Evolutionary conservation across 371 early-diverging fungal species (phyloP), one percentile per base, ranked within the genome.

Genomic region (Apophysomyces elegans): DNA sequence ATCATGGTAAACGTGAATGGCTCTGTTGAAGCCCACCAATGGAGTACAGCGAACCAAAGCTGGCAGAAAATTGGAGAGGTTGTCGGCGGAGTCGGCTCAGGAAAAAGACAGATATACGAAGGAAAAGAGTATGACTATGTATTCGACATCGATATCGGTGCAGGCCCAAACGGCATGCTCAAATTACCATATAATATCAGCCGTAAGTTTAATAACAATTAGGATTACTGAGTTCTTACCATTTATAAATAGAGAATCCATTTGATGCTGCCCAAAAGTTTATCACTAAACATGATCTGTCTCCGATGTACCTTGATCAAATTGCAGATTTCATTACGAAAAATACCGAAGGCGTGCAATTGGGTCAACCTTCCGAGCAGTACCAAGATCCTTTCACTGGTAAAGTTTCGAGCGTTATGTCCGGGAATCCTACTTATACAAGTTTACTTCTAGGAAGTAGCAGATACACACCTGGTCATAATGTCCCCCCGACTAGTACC

Each of bases 81-180:
- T 1, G 96, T 96, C 0, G 96, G 98, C 72, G 91, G 95, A 1
- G 90, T 90, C 35, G 95, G 93, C 0, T 79, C 84, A 1, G 74
- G 84, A 11, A 75, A 88, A 38, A 96, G 95, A 71, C 90, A 93
- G 69, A 68, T 90, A 5, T 91, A 87, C 73, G 85, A 90, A 8
- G 98, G 98, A 50, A 83, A 87, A 56, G 96, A 97, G 68, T 99
- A 98, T 71, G 99, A 99, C 72, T 96, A 93, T 75, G 96, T 99
- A 8, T 99, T 99, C 84, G 97, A 97, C 69, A 93, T 99, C 38
- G 98, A 98, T 68, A 86, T 98, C 16, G 91, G 90, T 13, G 74
- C 63, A 36, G 91, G 86, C 26, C 93, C 92, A 26, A 91, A 91
- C 4, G 80, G 92, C 26, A 87, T 91, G 36, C 76, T 96, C 11